Conservation (phyloP, 176 grass and related monocot species). For the Phyllostachys edulis region DNA sequence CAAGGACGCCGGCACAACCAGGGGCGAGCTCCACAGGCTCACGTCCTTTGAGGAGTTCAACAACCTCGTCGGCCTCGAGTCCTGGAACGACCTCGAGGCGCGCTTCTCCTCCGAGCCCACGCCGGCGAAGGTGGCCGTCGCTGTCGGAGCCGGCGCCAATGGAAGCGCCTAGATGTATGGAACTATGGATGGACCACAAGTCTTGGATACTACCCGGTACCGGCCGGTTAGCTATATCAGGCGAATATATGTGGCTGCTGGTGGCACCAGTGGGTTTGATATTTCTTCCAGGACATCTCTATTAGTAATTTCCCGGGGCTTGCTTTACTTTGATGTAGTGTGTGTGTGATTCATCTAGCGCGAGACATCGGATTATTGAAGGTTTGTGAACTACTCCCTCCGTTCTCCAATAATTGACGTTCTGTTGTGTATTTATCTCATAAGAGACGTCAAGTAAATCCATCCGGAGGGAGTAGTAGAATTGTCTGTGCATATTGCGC, state of each 20-base stretch:
- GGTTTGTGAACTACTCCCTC: not conserved
- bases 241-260: not conserved
- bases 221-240: not conserved
- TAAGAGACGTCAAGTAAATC: no score
- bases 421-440: no score
- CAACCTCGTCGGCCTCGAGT: slow-evolving; percentile 37
- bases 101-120: slow-evolving; percentile 9
- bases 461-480: no score
- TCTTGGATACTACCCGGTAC: not conserved
- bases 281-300: not conserved
- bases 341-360: not conserved
- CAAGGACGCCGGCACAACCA: slow-evolving; percentile 36
- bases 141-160: not conserved
- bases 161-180: not conserved
- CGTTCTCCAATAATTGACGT: no score
- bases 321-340: not conserved
- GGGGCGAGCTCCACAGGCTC: slow-evolving; percentile 40
- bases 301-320: not conserved
- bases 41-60: slow-evolving; percentile 55
- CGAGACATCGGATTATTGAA: not conserved
- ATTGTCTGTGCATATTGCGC: no score
- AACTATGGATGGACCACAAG: no score
- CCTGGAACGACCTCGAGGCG: slow-evolving; percentile 33
- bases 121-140: not conserved
- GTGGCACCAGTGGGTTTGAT: not conserved